A percentile compares a stretch with the other conserved stretches of the same genome.
phyloP scores from a whole-genome alignment of 78 protist genomes.

The Mastigamoeba balamuthi region DNA sequence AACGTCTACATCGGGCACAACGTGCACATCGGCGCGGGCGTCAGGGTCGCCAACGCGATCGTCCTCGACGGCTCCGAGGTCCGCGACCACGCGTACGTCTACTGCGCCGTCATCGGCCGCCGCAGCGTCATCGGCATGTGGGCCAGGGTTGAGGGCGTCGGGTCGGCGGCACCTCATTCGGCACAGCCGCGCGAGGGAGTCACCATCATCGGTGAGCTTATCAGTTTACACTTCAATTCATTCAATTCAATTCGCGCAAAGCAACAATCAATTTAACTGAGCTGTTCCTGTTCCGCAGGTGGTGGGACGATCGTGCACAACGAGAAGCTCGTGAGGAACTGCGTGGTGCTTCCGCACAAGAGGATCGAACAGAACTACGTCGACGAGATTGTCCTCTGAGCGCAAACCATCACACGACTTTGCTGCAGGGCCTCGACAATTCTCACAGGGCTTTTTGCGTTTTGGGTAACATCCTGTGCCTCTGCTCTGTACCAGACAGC shows the following conservation, averaged over 20 bases:
- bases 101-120: not conserved
- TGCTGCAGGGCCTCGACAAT: no score
- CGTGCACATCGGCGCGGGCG: constrained; percentile 1
- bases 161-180: not conserved
- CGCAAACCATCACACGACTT: no score
- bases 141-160: constrained; percentile 6
- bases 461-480: no score
- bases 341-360: constrained; percentile 10
- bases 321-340: constrained; percentile 5
- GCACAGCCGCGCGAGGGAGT: not conserved
- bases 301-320: not conserved
- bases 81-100: not conserved
- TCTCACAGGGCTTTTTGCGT: no score
- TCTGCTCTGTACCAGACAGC: no score
- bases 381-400: not conserved
- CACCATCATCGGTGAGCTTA: not conserved
- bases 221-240: not conserved
- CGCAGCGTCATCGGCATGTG: constrained; percentile 1
- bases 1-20: constrained; percentile 2
- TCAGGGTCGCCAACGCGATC: constrained; percentile 1
- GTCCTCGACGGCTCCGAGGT: not conserved
- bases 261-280: no score
- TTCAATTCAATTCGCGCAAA: not conserved
- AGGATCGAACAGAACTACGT: not conserved
- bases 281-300: no score